Evolutionary conservation across 2,329 filamentous ascomycete genomes (phyloP).

Genomic region (Fusarium aywerte): DNA sequence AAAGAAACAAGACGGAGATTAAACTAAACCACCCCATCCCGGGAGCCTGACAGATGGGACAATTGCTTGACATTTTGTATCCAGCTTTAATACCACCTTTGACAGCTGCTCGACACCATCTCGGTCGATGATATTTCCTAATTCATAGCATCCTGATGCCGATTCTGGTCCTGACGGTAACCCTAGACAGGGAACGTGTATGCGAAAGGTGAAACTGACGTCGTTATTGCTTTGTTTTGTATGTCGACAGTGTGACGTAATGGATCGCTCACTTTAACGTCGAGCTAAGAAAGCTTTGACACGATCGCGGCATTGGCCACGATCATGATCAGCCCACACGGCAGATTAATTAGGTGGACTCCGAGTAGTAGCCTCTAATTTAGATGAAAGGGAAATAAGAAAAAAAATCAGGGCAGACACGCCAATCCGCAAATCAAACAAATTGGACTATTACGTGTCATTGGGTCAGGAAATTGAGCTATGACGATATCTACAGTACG

Average conservation of each 20-base stretch:
- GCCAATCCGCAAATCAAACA: constrained; percentile 11
- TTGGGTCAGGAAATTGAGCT: constrained; percentile 6
- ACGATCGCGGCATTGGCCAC: constrained; percentile 32
- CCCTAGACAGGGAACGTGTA: background rate
- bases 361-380: too few species aligned
- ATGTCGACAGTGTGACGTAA: constrained; percentile 40
- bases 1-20: background rate
- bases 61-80: constrained; percentile 2
- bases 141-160: constrained; percentile 28
- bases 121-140: constrained; percentile 23
- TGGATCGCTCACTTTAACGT: constrained; percentile 38
- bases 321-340: constrained; percentile 32
- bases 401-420: constrained; percentile 28
- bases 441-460: constrained; percentile 37
- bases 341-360: constrained; percentile 2
- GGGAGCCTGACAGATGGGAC: background rate
- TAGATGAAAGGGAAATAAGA: background rate
- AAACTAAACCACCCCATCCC: too few species aligned
- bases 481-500: constrained; percentile 33
- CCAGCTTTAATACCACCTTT: constrained; percentile 3
- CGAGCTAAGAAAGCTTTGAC: constrained; percentile 32
- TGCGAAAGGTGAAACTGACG: constrained; percentile 22
- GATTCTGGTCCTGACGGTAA: constrained; percentile 18
- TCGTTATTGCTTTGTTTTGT: constrained; percentile 21
- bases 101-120: constrained; percentile 28